phyloP scores from a whole-genome alignment of 2,329 filamentous ascomycete genomes.

The Cytospora chrysosperma region DNA sequence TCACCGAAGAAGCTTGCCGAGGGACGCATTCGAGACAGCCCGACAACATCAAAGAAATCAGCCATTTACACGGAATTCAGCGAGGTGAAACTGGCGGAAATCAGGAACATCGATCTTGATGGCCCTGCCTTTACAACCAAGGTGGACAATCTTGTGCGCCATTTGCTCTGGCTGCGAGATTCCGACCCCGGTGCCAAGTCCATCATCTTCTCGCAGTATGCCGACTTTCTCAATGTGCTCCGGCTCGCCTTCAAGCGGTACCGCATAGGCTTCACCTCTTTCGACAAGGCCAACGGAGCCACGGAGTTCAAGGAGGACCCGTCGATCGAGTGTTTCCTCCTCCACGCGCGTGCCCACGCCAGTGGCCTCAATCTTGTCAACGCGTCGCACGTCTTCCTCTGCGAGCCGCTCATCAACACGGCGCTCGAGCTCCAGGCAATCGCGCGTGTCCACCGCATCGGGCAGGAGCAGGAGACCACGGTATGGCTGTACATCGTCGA shows the following conservation, averaged over 20 bases:
- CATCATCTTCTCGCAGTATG: conserved; percentile 87
- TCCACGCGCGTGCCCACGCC: conserved; percentile 85
- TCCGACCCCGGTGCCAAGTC: conserved; percentile 86
- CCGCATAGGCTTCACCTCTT: conserved; percentile 70
- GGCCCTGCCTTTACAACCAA: conserved; percentile 82
- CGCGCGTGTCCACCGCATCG: conserved; percentile 91
- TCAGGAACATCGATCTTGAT: conserved; percentile 76
- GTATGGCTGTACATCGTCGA: conserved; percentile 95
- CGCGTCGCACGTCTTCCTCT: conserved; percentile 90
- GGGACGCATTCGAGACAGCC: conserved; percentile 15
- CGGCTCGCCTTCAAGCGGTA: conserved; percentile 67
- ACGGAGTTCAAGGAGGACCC: conserved; percentile 75
- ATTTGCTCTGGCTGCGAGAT: conserved; percentile 80
- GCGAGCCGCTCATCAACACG: conserved; percentile 90
- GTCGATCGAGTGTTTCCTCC: conserved; percentile 74
- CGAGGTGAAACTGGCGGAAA: conserved; percentile 68
- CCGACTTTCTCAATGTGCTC: conserved; percentile 75
- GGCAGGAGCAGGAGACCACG: conserved; percentile 81
- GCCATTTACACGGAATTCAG: conserved; percentile 78
- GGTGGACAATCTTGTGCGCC: conserved; percentile 77
- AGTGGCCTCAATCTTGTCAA: conserved; percentile 90
- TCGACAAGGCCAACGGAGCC: conserved; percentile 69
- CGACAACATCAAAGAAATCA: conserved; percentile 33
- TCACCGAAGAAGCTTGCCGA: conserved; percentile 29
- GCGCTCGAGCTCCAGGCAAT: conserved; percentile 94